A percentile compares a stretch with the other conserved stretches of the same genome.
phyloP scores from a whole-genome alignment of 106 monocot species.

The Acorus gramineus region DNA sequence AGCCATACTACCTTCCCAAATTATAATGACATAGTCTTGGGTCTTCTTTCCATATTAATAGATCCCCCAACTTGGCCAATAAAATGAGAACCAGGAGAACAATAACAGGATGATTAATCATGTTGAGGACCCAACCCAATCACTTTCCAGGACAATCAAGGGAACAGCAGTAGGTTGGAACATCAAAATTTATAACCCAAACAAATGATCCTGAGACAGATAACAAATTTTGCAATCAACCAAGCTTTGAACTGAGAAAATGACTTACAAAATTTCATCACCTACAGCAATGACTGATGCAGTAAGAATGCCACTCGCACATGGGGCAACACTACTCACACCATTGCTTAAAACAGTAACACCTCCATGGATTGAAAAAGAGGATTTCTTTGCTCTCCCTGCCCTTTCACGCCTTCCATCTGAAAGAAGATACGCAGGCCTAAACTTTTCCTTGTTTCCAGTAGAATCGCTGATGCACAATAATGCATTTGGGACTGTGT shows the following conservation, averaged over 20 bases:
- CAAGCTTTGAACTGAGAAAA: neutral
- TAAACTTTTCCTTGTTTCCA: conserved; percentile 47
- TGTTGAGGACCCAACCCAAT: no score
- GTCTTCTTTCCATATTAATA: no score
- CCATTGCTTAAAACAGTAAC: conserved; percentile 45
- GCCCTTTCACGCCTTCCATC: conserved; percentile 97
- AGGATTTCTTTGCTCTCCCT: conserved; percentile 66
- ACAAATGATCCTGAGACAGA: no score
- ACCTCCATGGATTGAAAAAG: conserved; percentile 15
- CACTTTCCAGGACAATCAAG: no score
- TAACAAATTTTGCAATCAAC: no score
- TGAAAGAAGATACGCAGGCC: conserved; percentile 79
- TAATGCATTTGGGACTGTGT: conserved; percentile 90
- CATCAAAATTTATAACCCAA: no score
- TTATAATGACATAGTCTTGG: no score
- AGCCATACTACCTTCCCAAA: no score
- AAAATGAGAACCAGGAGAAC: no score
- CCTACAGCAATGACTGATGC: conserved; percentile 86
- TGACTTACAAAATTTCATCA: conserved; percentile 96
- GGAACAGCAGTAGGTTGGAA: no score
- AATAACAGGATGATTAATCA: no score
- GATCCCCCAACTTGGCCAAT: no score
- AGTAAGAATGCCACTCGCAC: conserved; percentile 23
- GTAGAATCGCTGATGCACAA: conserved; percentile 37
- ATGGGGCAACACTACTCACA: conserved; percentile 13